Base-by-base conservation (phyloP, 192 early-diverging fungal species). In the Mortierella alpina region DNA sequence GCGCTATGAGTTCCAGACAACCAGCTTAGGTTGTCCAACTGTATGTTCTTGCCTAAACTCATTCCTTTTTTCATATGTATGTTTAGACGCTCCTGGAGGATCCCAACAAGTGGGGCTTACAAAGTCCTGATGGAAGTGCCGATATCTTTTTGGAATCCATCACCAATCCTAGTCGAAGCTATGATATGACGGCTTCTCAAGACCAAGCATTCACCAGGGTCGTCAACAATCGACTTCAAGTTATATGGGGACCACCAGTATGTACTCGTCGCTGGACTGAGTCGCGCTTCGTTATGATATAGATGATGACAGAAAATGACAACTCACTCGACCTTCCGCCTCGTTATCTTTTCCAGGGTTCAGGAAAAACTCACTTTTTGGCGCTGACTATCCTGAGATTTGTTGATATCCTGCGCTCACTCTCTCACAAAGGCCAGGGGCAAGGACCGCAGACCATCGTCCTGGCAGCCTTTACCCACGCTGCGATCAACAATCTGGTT, bases 201-300 rank as follows among this genome's bases (percentile, higher is more conserved):
- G 77, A 83, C 23, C 68, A 83, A 13, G 82, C 84, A 2, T 82
- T 84, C 22, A 59, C 72, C 0, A 63, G 60, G 52, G 72, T 82
- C 14, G 75, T 86, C 18, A 69, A 45, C 9, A 72, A 73, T n/a
- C 74, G 76, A 0, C 42, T 87, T 23, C 84, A 87, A 52, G 75
- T 87, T 52, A 82, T 87, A 15, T 87, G 86, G 86, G 86, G 84
- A 31, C 86, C 86, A 51, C 86, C 86, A 1, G 86, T 87, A 84
- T 61, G 72, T 20, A 3, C 7, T 63, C 7, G 20, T 59, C 17
- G 23, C 39, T 40, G 5, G 23, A 60, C 59, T 60, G 54, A 59
- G 57, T 41, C 7, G 22, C 8, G 49, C 49, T 11, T 14, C 4
- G 53, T 15, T 1, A n/a, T 55, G 53, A 10, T 40, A n/a, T n/a